A percentile compares a stretch with the other conserved stretches of the same genome.
Conservation (phyloP, 2,329 filamentous ascomycete species). For the Fusarium udum region DNA sequence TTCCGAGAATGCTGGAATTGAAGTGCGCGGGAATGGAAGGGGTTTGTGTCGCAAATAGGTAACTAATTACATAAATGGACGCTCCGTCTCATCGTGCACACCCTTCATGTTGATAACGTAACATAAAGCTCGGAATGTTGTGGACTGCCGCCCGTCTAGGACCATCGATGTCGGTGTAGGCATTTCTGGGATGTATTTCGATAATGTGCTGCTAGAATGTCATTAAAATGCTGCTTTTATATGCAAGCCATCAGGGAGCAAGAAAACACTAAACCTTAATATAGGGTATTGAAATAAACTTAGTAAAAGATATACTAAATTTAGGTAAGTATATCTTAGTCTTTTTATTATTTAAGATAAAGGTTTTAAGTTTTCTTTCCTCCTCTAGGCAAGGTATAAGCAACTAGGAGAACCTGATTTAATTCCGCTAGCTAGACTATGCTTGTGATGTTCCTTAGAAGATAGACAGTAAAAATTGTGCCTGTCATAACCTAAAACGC, state of each 20-base stretch:
- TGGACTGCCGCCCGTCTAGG: background rate
- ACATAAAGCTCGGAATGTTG: background rate
- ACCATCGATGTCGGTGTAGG: rapidly evolving
- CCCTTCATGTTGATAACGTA: background rate
- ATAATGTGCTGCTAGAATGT: background rate
- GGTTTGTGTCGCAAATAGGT: background rate
- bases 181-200: background rate
- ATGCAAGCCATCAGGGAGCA: background rate
- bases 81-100: rapidly evolving
- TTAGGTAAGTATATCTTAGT: too few species aligned
- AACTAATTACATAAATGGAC: background rate
- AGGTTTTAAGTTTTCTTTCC: too few species aligned
- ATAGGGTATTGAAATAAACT: too few species aligned
- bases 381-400: too few species aligned
- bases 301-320: too few species aligned
- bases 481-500: too few species aligned
- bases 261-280: too few species aligned
- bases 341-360: too few species aligned
- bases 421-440: background rate
- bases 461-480: rapidly evolving
- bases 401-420: background rate
- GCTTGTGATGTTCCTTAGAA: background rate
- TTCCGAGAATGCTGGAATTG: background rate
- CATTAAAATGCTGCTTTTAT: background rate
- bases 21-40: background rate